Evolutionary conservation across 2,329 filamentous ascomycete species (phyloP).

Genomic region (Aspergillus sp.): DNA sequence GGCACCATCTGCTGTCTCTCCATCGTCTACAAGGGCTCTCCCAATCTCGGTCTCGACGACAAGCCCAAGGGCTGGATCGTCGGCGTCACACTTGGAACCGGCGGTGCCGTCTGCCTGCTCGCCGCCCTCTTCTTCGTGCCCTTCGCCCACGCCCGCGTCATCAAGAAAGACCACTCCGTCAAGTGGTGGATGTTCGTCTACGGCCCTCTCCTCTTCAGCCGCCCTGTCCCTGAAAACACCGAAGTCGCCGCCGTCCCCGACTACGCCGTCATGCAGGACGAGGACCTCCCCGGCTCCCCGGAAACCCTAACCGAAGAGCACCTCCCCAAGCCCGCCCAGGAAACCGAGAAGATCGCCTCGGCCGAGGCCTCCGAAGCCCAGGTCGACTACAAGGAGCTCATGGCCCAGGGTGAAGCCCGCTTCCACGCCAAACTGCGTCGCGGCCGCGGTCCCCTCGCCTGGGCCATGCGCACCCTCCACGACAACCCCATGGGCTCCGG

Average conservation of each 20-base stretch:
- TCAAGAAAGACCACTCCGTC: constrained; percentile 67
- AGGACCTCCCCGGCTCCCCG: constrained; percentile 2
- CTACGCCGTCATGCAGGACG: constrained; percentile 73
- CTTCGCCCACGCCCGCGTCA: constrained; percentile 64
- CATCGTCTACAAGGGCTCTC: constrained; percentile 79
- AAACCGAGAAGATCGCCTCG: not conserved
- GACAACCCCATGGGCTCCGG: constrained; percentile 72
- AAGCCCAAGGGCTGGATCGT: constrained; percentile 65
- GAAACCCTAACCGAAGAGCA: constrained; percentile 41
- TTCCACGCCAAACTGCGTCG: constrained; percentile 65
- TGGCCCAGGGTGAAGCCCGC: constrained; percentile 56
- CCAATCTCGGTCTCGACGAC: constrained; percentile 63
- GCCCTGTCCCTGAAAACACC: constrained; percentile 54
- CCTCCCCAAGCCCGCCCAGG: constrained; percentile 22
- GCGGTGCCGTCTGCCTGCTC: constrained; percentile 59
- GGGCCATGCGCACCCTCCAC: constrained; percentile 77
- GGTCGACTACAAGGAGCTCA: constrained; percentile 61
- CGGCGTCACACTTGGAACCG: constrained; percentile 64
- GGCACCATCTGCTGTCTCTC: constrained; percentile 73
- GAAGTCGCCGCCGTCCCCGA: constrained; percentile 64
- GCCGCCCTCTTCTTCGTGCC: constrained; percentile 72
- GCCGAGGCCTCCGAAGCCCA: constrained; percentile 48
- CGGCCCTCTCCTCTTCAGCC: constrained; percentile 65
- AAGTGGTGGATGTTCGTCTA: constrained; percentile 62
- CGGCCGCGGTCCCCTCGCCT: constrained; percentile 69